These are phyloP conservation scores for Glebionis coronaria DNA, from an alignment of 129 eudicot species.

Conservation along the genomic window DNA sequence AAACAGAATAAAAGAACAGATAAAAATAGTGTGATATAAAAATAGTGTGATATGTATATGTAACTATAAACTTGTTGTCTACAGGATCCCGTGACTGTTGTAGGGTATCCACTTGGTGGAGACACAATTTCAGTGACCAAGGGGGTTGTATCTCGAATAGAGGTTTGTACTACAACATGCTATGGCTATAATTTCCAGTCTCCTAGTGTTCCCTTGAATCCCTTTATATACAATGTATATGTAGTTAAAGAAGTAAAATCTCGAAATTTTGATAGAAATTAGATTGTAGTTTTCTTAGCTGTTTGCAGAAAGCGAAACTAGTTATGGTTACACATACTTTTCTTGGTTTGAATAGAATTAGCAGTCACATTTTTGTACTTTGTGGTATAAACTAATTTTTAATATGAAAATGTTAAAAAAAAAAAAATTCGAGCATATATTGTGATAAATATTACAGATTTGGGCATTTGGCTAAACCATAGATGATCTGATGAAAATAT, in stretches of 20 bases:
- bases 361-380: neutral
- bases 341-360: neutral
- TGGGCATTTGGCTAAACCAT: too few relatives aligned
- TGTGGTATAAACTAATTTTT: neutral
- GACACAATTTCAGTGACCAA: slow-evolving; percentile 98
- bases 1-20: neutral
- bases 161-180: slow-evolving; percentile 51
- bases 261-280: neutral
- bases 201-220: too few relatives aligned
- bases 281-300: slow-evolving; percentile 4
- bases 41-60: slow-evolving; percentile 21
- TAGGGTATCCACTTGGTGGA: slow-evolving; percentile 99
- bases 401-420: too few relatives aligned
- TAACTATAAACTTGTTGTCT: slow-evolving; percentile 10
- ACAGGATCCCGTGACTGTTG: slow-evolving; percentile 97
- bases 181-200: neutral
- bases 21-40: neutral
- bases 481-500: too few relatives aligned
- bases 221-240: neutral
- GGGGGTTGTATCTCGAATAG: slow-evolving; percentile 98
- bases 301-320: slow-evolving; percentile 9
- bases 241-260: slow-evolving; percentile 11
- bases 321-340: neutral
- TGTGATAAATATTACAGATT: neutral
- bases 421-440: neutral